Base-by-base conservation (phyloP, 805 yeast genomes). In the Starmerella floris region DNA sequence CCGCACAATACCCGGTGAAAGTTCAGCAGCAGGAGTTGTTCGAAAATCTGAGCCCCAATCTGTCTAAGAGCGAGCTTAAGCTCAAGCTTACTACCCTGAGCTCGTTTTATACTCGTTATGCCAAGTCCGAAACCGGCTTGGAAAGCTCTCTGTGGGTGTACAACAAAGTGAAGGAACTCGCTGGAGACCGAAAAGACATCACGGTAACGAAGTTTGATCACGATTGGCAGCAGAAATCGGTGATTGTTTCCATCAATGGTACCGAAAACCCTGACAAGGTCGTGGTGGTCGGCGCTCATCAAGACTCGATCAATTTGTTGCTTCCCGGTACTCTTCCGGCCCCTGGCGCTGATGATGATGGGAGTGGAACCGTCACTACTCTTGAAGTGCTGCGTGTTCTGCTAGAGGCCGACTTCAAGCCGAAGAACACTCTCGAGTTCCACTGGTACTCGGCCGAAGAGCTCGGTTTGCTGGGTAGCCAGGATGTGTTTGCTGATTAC, bases 361-460 rank as follows among this genome's bases (percentile, higher is more conserved):
- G 94, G 2, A 75, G 87, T 3, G 97, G 96, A 9, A 79, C 87
- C 4, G 76, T 79, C 3, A 79, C 94, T 2, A 71, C 74, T 26
- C 60, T 85, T 42, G 94, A 85, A 59, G 76, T 85, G 1, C 69
- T 85, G 53, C 69, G 91, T 50, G 61, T 81, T 15, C 62, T 83
- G 23, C 60, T 72, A 6, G 65, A 62, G 28, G 48, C 60, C 21
- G 63, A 66, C 0, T 69, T 69, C 51, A 53, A 62, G 44, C 84
- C 87, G 13, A 62, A 70, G 34, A 83, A 84, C 61, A 74, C 94
- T 0, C 62, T 88, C 17, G 94, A 88, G 59, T 87, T 88, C 65
- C 97, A 88, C 62, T 88, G 84, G 69, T 88, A 84, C 64, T 74
- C 94, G 23, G 97, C 94, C 1, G 97, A 88, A 64, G 97, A 88